Conservation (phyloP, 768 basidiomycete species). For the Lactarius pseudohatsudake region DNA sequence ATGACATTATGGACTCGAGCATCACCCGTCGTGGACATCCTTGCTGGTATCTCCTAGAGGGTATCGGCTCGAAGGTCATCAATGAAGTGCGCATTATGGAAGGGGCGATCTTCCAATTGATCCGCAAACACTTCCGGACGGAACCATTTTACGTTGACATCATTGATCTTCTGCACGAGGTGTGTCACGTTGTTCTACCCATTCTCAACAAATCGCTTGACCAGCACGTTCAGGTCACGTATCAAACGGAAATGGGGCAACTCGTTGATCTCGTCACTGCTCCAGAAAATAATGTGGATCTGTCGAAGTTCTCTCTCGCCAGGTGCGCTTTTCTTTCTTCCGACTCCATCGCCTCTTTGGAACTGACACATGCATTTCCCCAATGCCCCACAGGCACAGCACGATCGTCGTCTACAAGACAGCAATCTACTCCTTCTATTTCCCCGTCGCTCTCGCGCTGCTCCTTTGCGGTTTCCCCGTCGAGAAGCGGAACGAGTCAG, state of each 20-base stretch:
- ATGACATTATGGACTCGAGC: conserved; percentile 98
- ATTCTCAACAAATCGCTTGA: neutral
- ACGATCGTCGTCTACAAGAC: conserved; percentile 97
- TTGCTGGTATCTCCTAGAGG: conserved; percentile 82
- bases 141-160: conserved; percentile 86
- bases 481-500: too few species aligned
- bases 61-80: conserved; percentile 82
- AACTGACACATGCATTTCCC: neutral
- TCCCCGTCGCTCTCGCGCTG: conserved; percentile 95
- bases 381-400: conserved; percentile 57
- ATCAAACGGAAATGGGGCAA: conserved; percentile 95
- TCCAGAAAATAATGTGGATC: conserved; percentile 87
- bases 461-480: conserved; percentile 80
- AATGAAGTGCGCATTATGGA: conserved; percentile 98
- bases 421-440: conserved; percentile 97
- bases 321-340: conserved; percentile 48
- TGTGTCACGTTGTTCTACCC: conserved; percentile 33
- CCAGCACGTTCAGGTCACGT: conserved; percentile 46
- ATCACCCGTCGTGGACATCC: conserved; percentile 93
- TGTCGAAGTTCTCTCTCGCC: conserved; percentile 82
- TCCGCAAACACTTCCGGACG: conserved; percentile 81
- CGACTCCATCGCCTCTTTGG: neutral
- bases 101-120: conserved; percentile 84
- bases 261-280: conserved; percentile 95
- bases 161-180: conserved; percentile 89